Evolutionary conservation across 257 asterid species (phyloP).

Genomic region (Penstemon barbatus): DNA sequence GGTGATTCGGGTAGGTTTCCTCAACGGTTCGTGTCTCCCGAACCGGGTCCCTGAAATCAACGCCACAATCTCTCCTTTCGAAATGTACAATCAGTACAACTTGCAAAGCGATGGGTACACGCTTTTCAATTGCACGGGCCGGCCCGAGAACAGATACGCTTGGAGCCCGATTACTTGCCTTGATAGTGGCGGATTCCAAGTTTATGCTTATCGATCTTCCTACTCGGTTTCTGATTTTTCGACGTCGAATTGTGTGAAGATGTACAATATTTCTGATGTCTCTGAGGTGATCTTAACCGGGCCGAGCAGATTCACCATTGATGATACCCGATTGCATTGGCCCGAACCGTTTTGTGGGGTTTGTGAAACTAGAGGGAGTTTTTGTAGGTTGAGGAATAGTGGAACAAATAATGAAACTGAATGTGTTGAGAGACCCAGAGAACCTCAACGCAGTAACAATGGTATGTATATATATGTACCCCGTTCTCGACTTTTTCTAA

Average conservation of each 20-base stretch:
- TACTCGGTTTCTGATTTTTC: conserved; percentile 31
- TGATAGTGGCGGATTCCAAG: conserved; percentile 32
- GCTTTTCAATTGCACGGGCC: conserved; percentile 58
- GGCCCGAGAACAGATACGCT: background rate
- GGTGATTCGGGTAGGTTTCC: conserved; percentile 33
- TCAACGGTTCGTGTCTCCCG: conserved; percentile 50
- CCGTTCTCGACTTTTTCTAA: too few relatives aligned
- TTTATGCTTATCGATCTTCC: conserved; percentile 38
- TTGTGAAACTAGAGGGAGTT: conserved; percentile 51
- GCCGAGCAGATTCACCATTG: conserved; percentile 3
- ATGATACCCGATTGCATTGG: conserved; percentile 46
- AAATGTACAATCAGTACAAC: conserved; percentile 3
- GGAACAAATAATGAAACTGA: conserved; percentile 38
- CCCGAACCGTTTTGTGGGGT: conserved; percentile 46
- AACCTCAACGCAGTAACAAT: too few relatives aligned
- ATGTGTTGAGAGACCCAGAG: conserved; percentile 43
- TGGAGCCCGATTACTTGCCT: conserved; percentile 44
- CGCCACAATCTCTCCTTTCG: conserved; percentile 42
- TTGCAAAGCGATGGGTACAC: conserved; percentile 30
- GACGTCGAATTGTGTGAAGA: conserved; percentile 47
- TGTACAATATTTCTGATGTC: conserved; percentile 55
- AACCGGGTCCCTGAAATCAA: conserved; percentile 33
- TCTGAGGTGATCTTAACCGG: conserved; percentile 32
- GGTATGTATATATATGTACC: too few relatives aligned
- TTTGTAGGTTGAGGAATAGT: conserved; percentile 49